These are phyloP conservation scores for Beauveria bassiana DNA, from an alignment of 2,329 filamentous ascomycete genomes.

Conservation along the genomic window DNA sequence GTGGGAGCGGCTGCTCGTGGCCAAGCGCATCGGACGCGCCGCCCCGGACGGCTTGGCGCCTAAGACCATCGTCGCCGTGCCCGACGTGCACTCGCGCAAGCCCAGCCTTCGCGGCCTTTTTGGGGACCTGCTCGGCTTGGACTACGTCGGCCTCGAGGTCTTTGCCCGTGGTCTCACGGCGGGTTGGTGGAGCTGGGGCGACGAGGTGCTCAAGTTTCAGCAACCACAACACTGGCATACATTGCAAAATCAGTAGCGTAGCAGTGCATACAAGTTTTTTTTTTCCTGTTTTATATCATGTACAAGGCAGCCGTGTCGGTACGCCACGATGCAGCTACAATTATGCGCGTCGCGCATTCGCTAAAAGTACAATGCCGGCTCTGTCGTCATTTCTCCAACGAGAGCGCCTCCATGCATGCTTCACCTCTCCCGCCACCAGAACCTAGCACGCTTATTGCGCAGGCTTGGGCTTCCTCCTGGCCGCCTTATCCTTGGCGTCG, in stretches of 20 bases:
- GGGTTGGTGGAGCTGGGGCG: constrained; percentile 74
- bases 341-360: constrained; percentile 11
- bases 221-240: constrained; percentile 42
- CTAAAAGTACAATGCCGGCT: constrained; percentile 10
- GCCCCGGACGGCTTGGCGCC: constrained; percentile 20
- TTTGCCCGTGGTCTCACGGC: constrained; percentile 68
- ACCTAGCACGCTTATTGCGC: background rate
- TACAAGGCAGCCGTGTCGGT: constrained; percentile 8
- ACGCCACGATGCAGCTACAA: constrained; percentile 11
- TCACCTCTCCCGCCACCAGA: background rate
- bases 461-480: background rate
- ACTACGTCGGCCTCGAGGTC: constrained; percentile 59
- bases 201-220: constrained; percentile 66
- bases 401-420: background rate
- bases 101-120: constrained; percentile 60
- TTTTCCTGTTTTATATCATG: constrained; percentile 17
- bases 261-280: constrained; percentile 4
- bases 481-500: background rate
- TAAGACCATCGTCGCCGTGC: constrained; percentile 60
- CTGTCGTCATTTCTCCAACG: background rate
- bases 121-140: constrained; percentile 40
- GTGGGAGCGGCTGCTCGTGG: constrained; percentile 67
- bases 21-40: constrained; percentile 30
- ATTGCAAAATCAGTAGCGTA: background rate
- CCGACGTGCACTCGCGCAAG: constrained; percentile 72